Base-by-base conservation (phyloP, 371 early-diverging fungal genomes). In the Circinella minor region DNA sequence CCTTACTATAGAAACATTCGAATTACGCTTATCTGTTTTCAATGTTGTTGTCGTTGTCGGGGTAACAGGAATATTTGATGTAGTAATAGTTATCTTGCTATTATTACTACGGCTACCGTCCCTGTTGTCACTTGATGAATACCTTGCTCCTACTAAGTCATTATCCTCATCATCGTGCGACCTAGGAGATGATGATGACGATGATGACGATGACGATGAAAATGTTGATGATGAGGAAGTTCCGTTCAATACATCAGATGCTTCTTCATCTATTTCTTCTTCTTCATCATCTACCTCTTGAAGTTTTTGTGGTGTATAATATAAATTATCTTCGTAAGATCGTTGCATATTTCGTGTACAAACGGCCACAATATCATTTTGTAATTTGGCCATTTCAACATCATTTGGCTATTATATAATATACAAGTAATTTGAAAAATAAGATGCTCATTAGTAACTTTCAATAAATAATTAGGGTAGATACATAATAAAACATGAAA, bases 341-440 rank as follows among this genome's bases (percentile, higher is more conserved):
- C 66, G 76, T 34, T 89, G 85, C 87, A 91, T 91, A 64, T 92
- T 92, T 60, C 86, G 83, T 15, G 91, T 88, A 72, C 93, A 92
- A 0, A 86, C 86, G 36, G 87, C 79, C 14, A 91, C 81, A 68
- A 93, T 93, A 63, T 90, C 91, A 46, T 89, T 88, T 64, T 89
- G 88, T 39, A 92, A 79, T 20, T 87, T 81, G 7, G 90, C 86
- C 68, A 91, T 77, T 54, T 91, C 92, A 17, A 83, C 78, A 68
- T 92, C 91, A 55, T 88, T 85, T 11, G 89, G 89, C 85, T 86
- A 59, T 15, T 55, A 38, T 59, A 54, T 46, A 4, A 38, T 34
- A 27, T 37, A 55, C 36, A 17, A 34, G 27, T 34, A 20, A 10
- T 39, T 27, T 27, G 27, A 27, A 27, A 27, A 27, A 27, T 2